These are phyloP conservation scores for Petunia axillaris DNA, from an alignment of 257 asterid species.

Conservation along the genomic window DNA sequence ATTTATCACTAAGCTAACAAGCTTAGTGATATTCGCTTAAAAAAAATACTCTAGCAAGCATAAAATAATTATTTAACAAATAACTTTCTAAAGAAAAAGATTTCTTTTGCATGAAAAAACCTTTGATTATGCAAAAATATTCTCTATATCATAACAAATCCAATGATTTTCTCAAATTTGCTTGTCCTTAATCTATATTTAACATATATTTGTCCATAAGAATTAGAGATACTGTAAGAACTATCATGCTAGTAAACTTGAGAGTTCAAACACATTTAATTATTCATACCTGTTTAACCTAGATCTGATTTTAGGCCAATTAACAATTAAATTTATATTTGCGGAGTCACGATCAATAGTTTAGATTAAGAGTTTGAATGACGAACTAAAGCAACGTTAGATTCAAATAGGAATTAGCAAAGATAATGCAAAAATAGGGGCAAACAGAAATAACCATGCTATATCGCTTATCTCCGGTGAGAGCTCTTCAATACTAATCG, in stretches of 20 bases:
- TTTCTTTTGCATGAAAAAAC: neutral
- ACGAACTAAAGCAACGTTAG: no score
- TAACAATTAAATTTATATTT: no score
- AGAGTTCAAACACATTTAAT: slow-evolving; percentile 5
- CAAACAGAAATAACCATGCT: no score
- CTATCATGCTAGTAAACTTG: neutral
- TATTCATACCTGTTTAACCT: neutral
- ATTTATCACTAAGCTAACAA: no score
- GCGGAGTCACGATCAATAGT: no score
- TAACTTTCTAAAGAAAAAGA: neutral
- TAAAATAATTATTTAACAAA: neutral
- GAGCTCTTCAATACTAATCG: no score
- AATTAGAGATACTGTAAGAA: neutral
- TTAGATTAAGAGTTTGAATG: no score
- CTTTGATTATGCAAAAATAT: neutral
- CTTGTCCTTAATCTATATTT: neutral
- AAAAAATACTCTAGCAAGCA: neutral
- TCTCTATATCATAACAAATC: neutral
- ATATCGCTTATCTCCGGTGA: no score
- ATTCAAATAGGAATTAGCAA: no score
- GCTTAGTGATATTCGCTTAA: no score
- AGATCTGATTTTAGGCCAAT: no score
- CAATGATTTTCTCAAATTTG: neutral
- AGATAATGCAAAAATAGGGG: no score
- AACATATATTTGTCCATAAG: neutral